Conservation (phyloP, 108 stramenopile genomes). For the Parietichytrium sp. region DNA sequence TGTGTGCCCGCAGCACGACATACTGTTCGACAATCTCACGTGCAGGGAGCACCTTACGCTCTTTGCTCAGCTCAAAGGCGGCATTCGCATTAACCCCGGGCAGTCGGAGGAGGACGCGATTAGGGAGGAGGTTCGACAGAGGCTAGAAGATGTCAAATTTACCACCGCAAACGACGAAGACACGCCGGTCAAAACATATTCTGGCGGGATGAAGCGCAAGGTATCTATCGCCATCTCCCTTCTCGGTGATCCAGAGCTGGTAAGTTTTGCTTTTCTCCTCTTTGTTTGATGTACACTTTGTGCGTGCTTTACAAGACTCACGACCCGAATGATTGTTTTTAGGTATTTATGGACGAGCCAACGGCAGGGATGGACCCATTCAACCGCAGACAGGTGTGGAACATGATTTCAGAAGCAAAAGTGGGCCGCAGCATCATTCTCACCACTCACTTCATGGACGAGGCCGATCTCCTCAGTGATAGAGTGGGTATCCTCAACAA, state of each 20-base stretch:
- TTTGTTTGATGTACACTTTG: no score
- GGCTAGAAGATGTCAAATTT: conserved; percentile 44
- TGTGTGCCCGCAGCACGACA: conserved; percentile 70
- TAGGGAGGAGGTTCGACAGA: not conserved
- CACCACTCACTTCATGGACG: conserved; percentile 80
- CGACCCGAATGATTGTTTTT: no score
- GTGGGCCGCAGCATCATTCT: conserved; percentile 56
- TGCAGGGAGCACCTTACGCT: conserved; percentile 75
- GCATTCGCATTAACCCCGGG: not conserved
- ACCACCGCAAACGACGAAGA: conserved; percentile 48
- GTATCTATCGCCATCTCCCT: conserved; percentile 74
- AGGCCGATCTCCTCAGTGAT: conserved; percentile 85
- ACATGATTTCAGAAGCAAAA: conserved; percentile 45
- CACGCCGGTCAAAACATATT: conserved; percentile 45
- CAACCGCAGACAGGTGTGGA: conserved; percentile 52
- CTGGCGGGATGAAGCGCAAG: conserved; percentile 84
- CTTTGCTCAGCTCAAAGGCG: conserved; percentile 69
- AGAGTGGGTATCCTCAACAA: conserved; percentile 92
- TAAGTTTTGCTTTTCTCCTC: no score
- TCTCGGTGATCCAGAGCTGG: conserved; percentile 71
- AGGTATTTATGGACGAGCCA: conserved; percentile 81
- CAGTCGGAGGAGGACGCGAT: not conserved
- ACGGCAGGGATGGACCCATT: conserved; percentile 85
- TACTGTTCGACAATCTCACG: conserved; percentile 74
- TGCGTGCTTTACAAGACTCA: no score